These are phyloP conservation scores for Pyronema domesticum DNA, from an alignment of 495 filamentous ascomycete species.

Conservation along the genomic window DNA sequence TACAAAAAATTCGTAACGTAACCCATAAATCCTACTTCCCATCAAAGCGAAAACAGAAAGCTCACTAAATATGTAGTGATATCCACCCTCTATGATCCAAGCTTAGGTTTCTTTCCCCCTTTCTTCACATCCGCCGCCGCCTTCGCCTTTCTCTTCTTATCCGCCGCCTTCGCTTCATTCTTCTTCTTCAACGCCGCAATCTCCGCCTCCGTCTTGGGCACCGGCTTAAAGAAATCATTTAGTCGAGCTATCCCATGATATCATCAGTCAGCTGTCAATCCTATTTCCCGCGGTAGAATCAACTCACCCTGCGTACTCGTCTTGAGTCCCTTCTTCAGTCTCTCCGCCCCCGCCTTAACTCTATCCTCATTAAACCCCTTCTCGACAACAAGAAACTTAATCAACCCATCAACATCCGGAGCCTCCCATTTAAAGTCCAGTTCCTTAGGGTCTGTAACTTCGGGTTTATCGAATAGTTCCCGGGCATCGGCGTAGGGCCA, in stretches of 20 bases:
- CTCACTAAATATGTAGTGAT: too few species aligned
- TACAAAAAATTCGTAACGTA: too few species aligned
- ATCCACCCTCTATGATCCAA: conserved; percentile 26
- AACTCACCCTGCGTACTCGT: conserved; percentile 51
- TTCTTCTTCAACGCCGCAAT: conserved; percentile 75
- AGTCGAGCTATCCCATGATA: conserved; percentile 36
- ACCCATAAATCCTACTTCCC: too few species aligned
- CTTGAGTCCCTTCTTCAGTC: conserved; percentile 76
- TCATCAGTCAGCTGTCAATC: too few species aligned
- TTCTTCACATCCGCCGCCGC: conserved; percentile 74
- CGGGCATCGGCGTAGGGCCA: conserved; percentile 91
- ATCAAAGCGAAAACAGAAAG: too few species aligned
- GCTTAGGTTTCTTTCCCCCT: conserved; percentile 77
- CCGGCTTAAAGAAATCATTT: conserved; percentile 94
- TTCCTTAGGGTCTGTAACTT: conserved; percentile 69
- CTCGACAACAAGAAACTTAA: conserved; percentile 75
- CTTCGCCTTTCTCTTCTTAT: conserved; percentile 88
- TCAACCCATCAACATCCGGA: conserved; percentile 72
- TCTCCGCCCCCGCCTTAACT: conserved; percentile 55
- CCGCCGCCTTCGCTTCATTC: conserved; percentile 70
- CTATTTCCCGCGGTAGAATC: neutral
- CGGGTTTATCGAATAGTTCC: conserved; percentile 73
- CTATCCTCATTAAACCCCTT: conserved; percentile 95
- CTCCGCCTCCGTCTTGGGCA: conserved; percentile 75
- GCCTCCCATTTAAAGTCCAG: conserved; percentile 97